Conservation (phyloP, 495 filamentous ascomycete species). For the Lasiosphaeris hirsuta region DNA sequence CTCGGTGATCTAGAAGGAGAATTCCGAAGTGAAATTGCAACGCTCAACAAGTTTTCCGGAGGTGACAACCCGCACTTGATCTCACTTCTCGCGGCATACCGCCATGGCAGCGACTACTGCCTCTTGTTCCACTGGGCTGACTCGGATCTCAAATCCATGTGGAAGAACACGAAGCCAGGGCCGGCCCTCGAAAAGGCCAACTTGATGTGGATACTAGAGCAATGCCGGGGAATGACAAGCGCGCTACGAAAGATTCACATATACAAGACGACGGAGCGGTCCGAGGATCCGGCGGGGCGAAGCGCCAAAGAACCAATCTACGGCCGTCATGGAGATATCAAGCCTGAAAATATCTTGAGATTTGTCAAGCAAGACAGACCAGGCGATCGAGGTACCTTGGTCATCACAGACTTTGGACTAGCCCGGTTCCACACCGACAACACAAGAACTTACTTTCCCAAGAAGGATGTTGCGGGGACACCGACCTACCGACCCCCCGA, state of each 20-base stretch:
- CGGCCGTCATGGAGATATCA: slow-evolving; percentile 19
- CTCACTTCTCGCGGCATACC: slow-evolving; percentile 10
- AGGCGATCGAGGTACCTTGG: background rate
- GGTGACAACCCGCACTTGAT: background rate
- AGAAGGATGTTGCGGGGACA: background rate
- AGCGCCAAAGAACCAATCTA: background rate
- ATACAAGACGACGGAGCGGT: background rate
- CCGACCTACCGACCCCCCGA: slow-evolving; percentile 17
- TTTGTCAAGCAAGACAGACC: background rate
- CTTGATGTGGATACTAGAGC: slow-evolving; percentile 5
- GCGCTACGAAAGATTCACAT: slow-evolving; percentile 4
- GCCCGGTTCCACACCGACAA: slow-evolving; percentile 3
- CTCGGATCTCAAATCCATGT: slow-evolving; percentile 10
- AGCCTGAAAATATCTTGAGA: slow-evolving; percentile 19
- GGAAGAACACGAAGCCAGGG: background rate
- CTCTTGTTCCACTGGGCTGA: slow-evolving; percentile 13
- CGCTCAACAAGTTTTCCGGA: slow-evolving; percentile 7
- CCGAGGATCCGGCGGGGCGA: background rate
- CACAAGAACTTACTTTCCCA: slow-evolving; percentile 3
- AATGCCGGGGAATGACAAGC: slow-evolving; percentile 2
- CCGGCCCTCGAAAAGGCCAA: background rate
- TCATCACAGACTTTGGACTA: slow-evolving; percentile 17
- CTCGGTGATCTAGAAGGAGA: slow-evolving; percentile 1
- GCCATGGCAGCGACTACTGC: slow-evolving; percentile 8
- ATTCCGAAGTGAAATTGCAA: slow-evolving; percentile 11